Evolutionary conservation across 345 rosid species (phyloP), one percentile per base, ranked within the genome.

Genomic region (Dipteronia sinensis): DNA sequence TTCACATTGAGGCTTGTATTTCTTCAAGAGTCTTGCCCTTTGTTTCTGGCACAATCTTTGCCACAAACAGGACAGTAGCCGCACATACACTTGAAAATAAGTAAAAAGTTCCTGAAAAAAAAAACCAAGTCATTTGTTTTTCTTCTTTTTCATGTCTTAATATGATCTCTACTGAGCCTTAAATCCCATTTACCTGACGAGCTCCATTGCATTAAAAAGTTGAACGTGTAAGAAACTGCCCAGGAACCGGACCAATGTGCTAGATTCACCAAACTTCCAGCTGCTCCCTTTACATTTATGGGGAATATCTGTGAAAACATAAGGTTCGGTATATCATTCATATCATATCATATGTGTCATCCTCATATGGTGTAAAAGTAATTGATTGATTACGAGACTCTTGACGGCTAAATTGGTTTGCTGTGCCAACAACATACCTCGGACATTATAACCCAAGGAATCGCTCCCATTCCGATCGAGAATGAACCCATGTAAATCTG

Each of bases 381-480:
- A 49, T 25, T 29, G 11, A 27, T 71, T 27, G 46, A 71, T 4
- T 1, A 59, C 4, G 27, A 34, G 65, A 40, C 11, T 40, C 51
- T n/a, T 38, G 49, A 15, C 20, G n/a, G 59, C 10, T 15, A 71
- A 78, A 64, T 34, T 34, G 38, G 38, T 34, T 29, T 8, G 19
- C 47, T 67, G 20, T 6, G 49, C 22, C 44, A 27, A 25, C 44
- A 74, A 11, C 22, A 8, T 77, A 79, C 85, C 87, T 89, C 88
- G 0, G 86, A 89, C 89, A 86, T 80, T 58, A 84, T 71, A 65
- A 87, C 81, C 84, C 90, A 89, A n/a, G 86, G 90, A 75, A 89
- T 77, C 63, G 84, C 80, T 81, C 89, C 89, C 90, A 82, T 84
- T 46, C 90, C 87, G n/a, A 81, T 71, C 1, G 89, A 78, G 42